Base-by-base conservation (phyloP, 495 filamentous ascomycete genomes). In the Tuber magnatum region DNA sequence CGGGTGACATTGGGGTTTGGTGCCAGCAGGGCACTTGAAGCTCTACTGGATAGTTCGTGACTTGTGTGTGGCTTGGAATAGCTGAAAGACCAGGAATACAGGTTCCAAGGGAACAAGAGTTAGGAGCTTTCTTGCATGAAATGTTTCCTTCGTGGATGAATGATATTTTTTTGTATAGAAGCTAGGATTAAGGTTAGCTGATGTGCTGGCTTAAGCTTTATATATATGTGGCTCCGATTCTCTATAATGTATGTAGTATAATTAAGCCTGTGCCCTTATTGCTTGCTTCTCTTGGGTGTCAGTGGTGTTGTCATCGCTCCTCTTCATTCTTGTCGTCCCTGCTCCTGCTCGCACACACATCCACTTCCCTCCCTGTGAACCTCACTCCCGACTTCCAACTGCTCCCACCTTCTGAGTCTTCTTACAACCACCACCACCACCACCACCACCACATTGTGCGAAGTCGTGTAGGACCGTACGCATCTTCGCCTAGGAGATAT, bases 111-210 rank as follows among this genome's bases (percentile, higher is more conserved):
- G 51, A 61, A 46, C 35, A 69, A 46, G 48, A 73, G 74, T 72
- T 72, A 72, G 71, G 73, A 71, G 74, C 76, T 78, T 78, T 68
- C 69, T 79, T 79, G 78, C 3, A 77, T 68, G 51, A 72, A 79
- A 77, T 28, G 76, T 43, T 70, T 72, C 69, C 70, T 72, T 72
- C 78, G 73, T 79, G 77, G 77, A 73, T 51, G 70, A 69, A 32
- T 71, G 56, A 71, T 75, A 77, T 79, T 75, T 79, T 79, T 79
- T 76, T 79, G 73, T 78, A 79, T 79, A 79, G 74, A 79, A 79
- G 77, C 78, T 75, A 69, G 73, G 77, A 79, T 75, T 79, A 79
- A 79, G 77, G 56, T 65, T 65, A 75, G 77, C 73, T 70, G 41
- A 68, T 78, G 71, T 78, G 43, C 71, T 78, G 68, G 77, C 76